Conservation (phyloP, 1,139 yeast species). For the Magnusiomyces suaveolens region DNA sequence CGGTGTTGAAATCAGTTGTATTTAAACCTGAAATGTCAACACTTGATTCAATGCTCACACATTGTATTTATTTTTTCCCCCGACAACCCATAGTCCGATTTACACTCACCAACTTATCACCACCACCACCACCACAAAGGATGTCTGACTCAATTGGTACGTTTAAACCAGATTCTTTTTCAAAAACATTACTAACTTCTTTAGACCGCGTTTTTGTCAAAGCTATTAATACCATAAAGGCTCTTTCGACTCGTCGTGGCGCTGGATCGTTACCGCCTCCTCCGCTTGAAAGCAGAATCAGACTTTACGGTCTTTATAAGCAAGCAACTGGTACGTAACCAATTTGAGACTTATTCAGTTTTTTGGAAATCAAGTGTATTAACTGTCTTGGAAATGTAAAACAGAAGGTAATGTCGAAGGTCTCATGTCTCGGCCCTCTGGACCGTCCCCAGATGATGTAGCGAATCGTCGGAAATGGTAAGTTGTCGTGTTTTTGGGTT, state of each 20-base stretch:
- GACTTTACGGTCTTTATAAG: slow-evolving; percentile 70
- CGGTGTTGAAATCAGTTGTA: no score
- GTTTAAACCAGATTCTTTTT: not conserved
- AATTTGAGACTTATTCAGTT: not conserved
- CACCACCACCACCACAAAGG: not conserved
- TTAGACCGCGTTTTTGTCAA: slow-evolving; percentile 59
- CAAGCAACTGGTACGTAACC: slow-evolving; percentile 48
- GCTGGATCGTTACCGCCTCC: slow-evolving; percentile 51
- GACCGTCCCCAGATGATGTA: slow-evolving; percentile 51
- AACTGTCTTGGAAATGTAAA: slow-evolving; percentile 3
- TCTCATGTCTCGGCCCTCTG: slow-evolving; percentile 56
- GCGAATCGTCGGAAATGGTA: slow-evolving; percentile 63
- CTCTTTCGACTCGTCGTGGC: slow-evolving; percentile 59
- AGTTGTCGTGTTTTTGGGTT: not conserved
- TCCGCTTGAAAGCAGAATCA: slow-evolving; percentile 61
- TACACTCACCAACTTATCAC: not conserved
- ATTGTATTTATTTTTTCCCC: no score
- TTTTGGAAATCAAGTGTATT: not conserved
- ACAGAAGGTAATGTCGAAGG: slow-evolving; percentile 67
- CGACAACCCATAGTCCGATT: no score
- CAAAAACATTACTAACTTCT: not conserved
- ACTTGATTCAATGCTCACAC: no score
- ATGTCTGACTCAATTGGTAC: slow-evolving; percentile 22
- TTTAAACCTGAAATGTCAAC: no score
- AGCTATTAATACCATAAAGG: slow-evolving; percentile 70